These are phyloP conservation scores for Arthrobotrys iridis DNA, from an alignment of 2,329 filamentous ascomycete genomes.

Conservation along the genomic window DNA sequence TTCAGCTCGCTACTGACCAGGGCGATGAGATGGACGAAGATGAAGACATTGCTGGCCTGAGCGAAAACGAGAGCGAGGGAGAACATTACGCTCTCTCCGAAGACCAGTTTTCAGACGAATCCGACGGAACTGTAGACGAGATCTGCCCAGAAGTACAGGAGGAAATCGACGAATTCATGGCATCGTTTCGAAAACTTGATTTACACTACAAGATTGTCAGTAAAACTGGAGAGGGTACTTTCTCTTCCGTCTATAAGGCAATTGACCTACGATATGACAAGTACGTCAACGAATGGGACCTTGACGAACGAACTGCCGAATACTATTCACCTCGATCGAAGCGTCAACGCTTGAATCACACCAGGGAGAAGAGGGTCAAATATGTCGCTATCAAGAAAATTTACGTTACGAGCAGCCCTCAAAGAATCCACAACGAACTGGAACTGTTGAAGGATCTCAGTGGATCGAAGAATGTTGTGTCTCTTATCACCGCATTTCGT, in stretches of 20 bases:
- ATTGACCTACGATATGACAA: constrained; percentile 87
- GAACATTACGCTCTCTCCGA: constrained; percentile 23
- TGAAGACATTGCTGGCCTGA: not conserved
- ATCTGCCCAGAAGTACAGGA: constrained; percentile 72
- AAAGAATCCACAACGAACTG: constrained; percentile 93
- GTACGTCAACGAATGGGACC: constrained; percentile 88
- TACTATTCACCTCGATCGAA: constrained; percentile 66
- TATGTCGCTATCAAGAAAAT: constrained; percentile 99
- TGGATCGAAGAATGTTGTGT: constrained; percentile 85
- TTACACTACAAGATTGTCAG: constrained; percentile 90
- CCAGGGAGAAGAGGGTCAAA: constrained; percentile 68
- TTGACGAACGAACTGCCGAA: constrained; percentile 64
- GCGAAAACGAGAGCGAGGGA: constrained; percentile 10
- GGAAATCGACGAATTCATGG: constrained; percentile 86
- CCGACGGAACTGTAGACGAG: constrained; percentile 60
- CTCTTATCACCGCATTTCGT: constrained; percentile 95
- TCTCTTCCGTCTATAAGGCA: constrained; percentile 98
- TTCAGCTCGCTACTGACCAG: constrained; percentile 59
- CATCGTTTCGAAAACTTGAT: constrained; percentile 83
- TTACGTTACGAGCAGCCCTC: constrained; percentile 94
- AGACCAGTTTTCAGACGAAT: constrained; percentile 55
- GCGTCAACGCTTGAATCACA: constrained; percentile 59
- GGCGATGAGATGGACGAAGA: constrained; percentile 21
- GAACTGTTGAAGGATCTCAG: constrained; percentile 89
- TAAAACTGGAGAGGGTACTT: constrained; percentile 98